Conservation (phyloP, 768 basidiomycete genomes). For the Serendipita sp. region DNA sequence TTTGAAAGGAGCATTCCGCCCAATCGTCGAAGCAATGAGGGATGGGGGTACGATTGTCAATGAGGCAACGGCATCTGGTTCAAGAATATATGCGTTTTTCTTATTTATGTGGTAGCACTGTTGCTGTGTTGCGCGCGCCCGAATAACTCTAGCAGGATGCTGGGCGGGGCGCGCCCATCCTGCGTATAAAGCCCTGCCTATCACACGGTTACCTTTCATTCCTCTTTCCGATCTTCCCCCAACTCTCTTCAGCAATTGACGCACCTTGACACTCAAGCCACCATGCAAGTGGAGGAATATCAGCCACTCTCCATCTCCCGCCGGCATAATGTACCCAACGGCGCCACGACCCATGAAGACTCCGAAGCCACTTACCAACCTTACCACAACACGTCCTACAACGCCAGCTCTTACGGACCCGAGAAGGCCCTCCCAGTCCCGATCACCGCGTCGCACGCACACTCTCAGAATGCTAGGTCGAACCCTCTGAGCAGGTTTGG, state of each 20-base stretch:
- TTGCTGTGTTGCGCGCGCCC: no score
- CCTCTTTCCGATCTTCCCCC: no score
- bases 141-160: no score
- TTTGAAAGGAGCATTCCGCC: not conserved
- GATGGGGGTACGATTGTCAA: not conserved
- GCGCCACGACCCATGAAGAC: not conserved
- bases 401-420: not conserved
- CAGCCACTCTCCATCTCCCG: no score
- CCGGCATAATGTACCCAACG: not conserved
- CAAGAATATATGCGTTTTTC: no score
- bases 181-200: no score
- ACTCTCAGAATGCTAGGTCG: not conserved
- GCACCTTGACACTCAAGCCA: no score
- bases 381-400: not conserved
- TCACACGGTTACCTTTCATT: no score
- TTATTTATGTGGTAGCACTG: no score
- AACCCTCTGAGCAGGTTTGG: not conserved
- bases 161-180: no score
- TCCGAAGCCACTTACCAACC: not conserved
- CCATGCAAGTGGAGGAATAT: no score
- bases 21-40: not conserved
- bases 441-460: not conserved
- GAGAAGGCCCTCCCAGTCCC: not conserved
- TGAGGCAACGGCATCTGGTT: not conserved
- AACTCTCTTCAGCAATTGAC: no score